Conservation (phyloP, 345 rosid genomes). For the Euclidium syriacum region DNA sequence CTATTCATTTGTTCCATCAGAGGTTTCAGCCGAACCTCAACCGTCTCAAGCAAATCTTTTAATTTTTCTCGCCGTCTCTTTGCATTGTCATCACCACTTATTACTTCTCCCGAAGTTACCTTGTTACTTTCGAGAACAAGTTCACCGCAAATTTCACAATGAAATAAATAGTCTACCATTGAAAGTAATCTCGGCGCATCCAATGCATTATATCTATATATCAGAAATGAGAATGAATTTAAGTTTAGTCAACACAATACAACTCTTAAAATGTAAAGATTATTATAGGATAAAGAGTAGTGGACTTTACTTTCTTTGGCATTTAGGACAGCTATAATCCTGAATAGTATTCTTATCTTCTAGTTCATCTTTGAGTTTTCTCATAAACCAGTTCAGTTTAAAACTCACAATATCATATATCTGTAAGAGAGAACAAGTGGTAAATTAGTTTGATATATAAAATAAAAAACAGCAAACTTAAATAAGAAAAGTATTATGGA, state of each 20-base stretch:
- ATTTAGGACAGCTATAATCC: constrained; percentile 84
- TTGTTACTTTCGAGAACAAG: constrained; percentile 84
- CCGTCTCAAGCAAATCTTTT: constrained; percentile 56
- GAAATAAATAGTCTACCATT: constrained; percentile 66
- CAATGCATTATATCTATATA: constrained; percentile 70
- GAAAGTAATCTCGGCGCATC: constrained; percentile 73
- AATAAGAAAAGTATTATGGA: too few relatives aligned
- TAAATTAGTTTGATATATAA: neutral
- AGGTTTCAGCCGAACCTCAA: constrained; percentile 78
- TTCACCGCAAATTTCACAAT: constrained; percentile 86
- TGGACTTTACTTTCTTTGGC: constrained; percentile 57
- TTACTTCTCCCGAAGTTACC: constrained; percentile 67
- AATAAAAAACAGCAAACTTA: neutral
- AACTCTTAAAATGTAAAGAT: neutral
- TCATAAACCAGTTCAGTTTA: constrained; percentile 67
- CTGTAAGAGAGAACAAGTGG: constrained; percentile 48
- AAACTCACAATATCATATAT: constrained; percentile 76
- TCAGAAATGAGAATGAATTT: neutral
- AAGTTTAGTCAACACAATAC: neutral
- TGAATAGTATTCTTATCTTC: constrained; percentile 87
- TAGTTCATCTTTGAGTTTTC: constrained; percentile 74
- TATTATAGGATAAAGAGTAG: neutral
- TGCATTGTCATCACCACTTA: constrained; percentile 77
- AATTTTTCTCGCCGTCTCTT: constrained; percentile 60
- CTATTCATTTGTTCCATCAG: constrained; percentile 66